Conservation (phyloP, 2,329 filamentous ascomycete species). For the Cladosporium sphaerospermum region DNA sequence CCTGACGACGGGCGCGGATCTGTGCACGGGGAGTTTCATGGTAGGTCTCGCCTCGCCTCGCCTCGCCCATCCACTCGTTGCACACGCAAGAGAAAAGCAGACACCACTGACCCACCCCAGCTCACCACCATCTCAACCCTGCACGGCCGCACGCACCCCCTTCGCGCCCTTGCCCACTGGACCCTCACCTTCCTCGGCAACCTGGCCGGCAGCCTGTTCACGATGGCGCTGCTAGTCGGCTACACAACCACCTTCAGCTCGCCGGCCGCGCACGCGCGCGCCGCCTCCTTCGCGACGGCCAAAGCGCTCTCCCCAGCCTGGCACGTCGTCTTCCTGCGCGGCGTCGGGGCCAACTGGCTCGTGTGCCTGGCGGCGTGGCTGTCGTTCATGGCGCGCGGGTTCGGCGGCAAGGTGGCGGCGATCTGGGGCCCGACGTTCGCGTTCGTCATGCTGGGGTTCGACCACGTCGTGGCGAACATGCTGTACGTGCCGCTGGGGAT, state of each 20-base stretch:
- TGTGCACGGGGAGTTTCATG: constrained; percentile 30
- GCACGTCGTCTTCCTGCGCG: constrained; percentile 50
- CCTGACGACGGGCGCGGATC: constrained; percentile 29
- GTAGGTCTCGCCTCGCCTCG: constrained; percentile 10
- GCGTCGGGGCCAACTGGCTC: constrained; percentile 52
- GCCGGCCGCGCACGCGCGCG: constrained; percentile 38
- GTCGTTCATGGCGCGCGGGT: constrained; percentile 44
- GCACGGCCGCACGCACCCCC: constrained; percentile 31
- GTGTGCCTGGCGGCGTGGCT: constrained; percentile 50
- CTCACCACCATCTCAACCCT: constrained; percentile 41
- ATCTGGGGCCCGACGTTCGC: constrained; percentile 53
- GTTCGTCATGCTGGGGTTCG: constrained; percentile 43
- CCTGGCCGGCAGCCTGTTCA: constrained; percentile 28
- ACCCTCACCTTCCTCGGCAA: constrained; percentile 29
- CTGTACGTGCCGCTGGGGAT: constrained; percentile 42
- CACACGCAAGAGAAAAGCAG: not conserved
- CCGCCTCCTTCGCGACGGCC: constrained; percentile 41
- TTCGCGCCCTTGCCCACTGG: constrained; percentile 25
- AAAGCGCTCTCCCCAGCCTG: constrained; percentile 46
- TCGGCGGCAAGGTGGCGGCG: constrained; percentile 48
- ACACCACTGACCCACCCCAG: constrained; percentile 17
- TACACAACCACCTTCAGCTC: constrained; percentile 29
- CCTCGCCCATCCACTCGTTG: not conserved
- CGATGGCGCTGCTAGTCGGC: constrained; percentile 25
- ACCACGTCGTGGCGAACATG: constrained; percentile 45